Percentiles rank a stretch among this genome's conserved stretches.
These are phyloP conservation scores for Agrocybe pediades DNA, from an alignment of 768 basidiomycete species.

Conservation along the genomic window DNA sequence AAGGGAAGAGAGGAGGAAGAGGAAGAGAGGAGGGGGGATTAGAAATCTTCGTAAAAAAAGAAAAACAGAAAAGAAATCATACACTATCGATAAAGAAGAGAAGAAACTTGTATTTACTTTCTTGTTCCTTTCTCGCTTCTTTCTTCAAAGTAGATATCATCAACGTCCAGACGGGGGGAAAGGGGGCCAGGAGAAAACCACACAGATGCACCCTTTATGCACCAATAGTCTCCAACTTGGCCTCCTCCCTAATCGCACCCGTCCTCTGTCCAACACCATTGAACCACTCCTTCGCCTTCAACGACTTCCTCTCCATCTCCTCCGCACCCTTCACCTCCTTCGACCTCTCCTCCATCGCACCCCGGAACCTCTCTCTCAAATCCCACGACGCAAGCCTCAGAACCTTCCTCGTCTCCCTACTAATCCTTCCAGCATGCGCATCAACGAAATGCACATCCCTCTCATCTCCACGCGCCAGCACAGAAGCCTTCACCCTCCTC, in stretches of 20 bases:
- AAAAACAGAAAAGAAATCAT: constrained; percentile 11
- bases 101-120: neutral
- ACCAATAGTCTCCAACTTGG: constrained; percentile 28
- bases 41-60: constrained; percentile 5
- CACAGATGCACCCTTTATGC: constrained; percentile 19
- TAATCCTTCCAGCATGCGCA: constrained; percentile 67
- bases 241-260: constrained; percentile 41
- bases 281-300: constrained; percentile 76
- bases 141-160: neutral
- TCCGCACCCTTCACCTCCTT: constrained; percentile 79
- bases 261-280: constrained; percentile 49
- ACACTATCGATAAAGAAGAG: constrained; percentile 1
- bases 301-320: constrained; percentile 70
- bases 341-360: constrained; percentile 76
- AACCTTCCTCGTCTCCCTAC: constrained; percentile 91
- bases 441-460: constrained; percentile 64
- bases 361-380: constrained; percentile 76
- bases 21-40: constrained; percentile 5
- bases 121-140: neutral
- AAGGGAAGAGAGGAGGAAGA: no score
- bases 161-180: neutral
- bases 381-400: constrained; percentile 91
- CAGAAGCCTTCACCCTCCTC: constrained; percentile 70
- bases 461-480: constrained; percentile 51
- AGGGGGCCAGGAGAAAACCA: neutral